Evolutionary conservation across 208 protist genomes (phyloP).

Genomic region (Zelonia costaricensis): DNA sequence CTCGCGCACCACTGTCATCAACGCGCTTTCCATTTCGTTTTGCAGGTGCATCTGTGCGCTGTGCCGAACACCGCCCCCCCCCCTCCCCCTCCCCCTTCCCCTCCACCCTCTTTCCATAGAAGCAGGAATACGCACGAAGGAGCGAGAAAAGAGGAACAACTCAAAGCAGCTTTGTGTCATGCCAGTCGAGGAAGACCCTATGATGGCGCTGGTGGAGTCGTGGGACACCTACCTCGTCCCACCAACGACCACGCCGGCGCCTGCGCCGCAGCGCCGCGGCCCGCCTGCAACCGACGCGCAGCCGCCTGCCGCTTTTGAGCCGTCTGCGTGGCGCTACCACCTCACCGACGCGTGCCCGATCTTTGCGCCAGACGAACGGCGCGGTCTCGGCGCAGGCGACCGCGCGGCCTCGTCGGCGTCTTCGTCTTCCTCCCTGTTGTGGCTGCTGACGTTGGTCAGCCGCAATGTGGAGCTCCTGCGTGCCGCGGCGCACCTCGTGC

Average conservation of each 20-base stretch:
- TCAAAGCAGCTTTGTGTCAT: neutral
- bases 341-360: constrained; percentile 13
- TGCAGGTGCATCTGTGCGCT: too few species aligned
- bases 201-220: constrained; percentile 32
- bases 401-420: neutral
- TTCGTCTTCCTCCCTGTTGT: constrained; percentile 35
- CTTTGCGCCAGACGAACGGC: constrained; percentile 3
- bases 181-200: constrained; percentile 17
- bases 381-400: neutral
- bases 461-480: constrained; percentile 52
- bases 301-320: neutral
- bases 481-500: constrained; percentile 49
- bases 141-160: neutral
- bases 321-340: constrained; percentile 7
- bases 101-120: neutral
- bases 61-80: neutral
- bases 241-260: neutral
- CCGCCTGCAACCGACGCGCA: too few species aligned
- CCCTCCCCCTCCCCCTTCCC: neutral
- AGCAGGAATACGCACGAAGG: neutral
- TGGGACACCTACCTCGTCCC: constrained; percentile 37
- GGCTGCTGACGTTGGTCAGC: constrained; percentile 67
- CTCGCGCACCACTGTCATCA: too few species aligned
- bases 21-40: too few species aligned
- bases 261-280: neutral